These are phyloP conservation scores for Candida incommunis DNA, from an alignment of 805 yeast species.

Conservation along the genomic window DNA sequence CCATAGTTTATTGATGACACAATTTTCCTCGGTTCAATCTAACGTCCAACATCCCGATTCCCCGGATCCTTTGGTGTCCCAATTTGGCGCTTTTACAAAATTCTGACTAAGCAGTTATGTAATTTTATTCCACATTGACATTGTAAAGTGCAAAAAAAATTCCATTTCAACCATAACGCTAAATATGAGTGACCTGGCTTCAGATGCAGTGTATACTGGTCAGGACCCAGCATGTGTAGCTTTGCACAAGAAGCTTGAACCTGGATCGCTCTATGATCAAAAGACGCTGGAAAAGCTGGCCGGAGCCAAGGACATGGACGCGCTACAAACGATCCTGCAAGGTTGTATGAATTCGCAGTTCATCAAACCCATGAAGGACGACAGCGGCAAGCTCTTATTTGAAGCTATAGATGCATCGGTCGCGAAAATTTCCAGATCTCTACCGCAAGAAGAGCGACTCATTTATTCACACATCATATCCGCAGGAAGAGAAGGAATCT, in stretches of 20 bases:
- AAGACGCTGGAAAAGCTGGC: background rate
- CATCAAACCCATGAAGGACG: slow-evolving; percentile 53
- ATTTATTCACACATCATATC: slow-evolving; percentile 86
- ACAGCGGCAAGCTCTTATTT: slow-evolving; percentile 48
- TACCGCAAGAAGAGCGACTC: slow-evolving; percentile 81
- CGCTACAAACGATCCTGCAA: slow-evolving; percentile 20
- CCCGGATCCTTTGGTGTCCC: too few relatives aligned
- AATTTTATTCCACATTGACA: too few relatives aligned
- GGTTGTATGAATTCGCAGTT: slow-evolving; percentile 39
- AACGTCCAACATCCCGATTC: too few relatives aligned
- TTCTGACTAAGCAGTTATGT: too few relatives aligned
- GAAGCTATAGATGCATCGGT: slow-evolving; percentile 61
- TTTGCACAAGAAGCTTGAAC: slow-evolving; percentile 1
- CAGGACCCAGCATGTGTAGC: background rate
- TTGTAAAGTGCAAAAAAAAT: too few relatives aligned
- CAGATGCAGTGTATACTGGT: background rate
- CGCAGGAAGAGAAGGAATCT: slow-evolving; percentile 86
- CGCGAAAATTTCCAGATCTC: slow-evolving; percentile 59
- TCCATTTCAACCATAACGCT: too few relatives aligned
- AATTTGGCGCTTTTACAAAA: too few relatives aligned
- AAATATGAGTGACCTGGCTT: too few relatives aligned
- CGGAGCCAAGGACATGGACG: background rate
- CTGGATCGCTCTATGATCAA: slow-evolving; percentile 1
- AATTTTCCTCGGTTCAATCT: too few relatives aligned
- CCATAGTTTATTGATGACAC: too few relatives aligned